Base-by-base conservation (phyloP, 148 eudicot species). In the Camellia lanceoleosa region DNA sequence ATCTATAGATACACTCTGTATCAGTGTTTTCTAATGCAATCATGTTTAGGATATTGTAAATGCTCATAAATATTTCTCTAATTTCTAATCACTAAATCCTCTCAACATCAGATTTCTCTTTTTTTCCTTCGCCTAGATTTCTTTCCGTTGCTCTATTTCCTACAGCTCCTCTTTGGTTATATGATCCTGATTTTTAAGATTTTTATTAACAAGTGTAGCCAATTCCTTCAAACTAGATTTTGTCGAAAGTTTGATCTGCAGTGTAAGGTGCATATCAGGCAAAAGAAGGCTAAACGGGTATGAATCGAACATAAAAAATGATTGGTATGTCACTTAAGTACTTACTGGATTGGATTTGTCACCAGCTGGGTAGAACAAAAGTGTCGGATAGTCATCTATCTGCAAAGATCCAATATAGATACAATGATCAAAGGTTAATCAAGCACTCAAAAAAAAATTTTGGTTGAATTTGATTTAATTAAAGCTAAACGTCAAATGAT, bases 311-410 rank as follows among this genome's bases (percentile, higher is more conserved):
- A 30, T 0, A 15, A 15, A 9, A 15, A 46, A 68, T 38, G 56
- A 77, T 20, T 52, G 20, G 14, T 15, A 76, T 55, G 41, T 16
- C 19, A 10, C 41, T 47, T 38, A 1, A 65, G 69, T 30, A 78
- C 68, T 87, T 86, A 95, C 98, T 72, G 96, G 94, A 75, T 86
- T 90, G 62, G 90, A 66, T 89, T 91, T 95, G 85, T 93, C 90
- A 19, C 77, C 76, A 0, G 91, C 94, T 49, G 90, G 90, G 90
- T 92, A 95, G 87, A 95, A 88, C 71, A 93, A 85, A 62, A 95
- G 87, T 2, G 97, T 77, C 46, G 98, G 98, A 77, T 92, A 94
- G 80, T 92, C 95, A 9, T 86, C 83, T 18, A 90, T 87, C 98
- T 94, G 95, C 80, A 82, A 67, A n/a, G 49, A 12, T 5, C 52